Evolutionary conservation across 768 basidiomycete genomes (phyloP).

Genomic region (Auricularia auricula-judae): DNA sequence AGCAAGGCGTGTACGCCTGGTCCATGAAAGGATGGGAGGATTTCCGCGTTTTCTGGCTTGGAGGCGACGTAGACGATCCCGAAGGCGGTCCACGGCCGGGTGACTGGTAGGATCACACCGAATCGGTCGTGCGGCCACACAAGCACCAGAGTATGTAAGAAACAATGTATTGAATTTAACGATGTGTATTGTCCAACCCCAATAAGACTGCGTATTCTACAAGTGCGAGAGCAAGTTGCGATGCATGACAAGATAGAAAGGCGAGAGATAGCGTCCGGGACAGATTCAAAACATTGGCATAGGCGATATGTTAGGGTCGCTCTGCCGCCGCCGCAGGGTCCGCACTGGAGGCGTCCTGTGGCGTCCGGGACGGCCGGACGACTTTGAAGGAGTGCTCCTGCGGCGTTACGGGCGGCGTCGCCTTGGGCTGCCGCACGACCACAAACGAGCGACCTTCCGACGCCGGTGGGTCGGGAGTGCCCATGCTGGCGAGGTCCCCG

Average conservation of each 20-base stretch:
- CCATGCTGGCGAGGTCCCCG: constrained; percentile 27
- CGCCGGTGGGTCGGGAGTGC: constrained; percentile 18
- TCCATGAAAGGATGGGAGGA: constrained; percentile 60
- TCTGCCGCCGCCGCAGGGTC: constrained; percentile 15
- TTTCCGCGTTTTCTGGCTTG: constrained; percentile 77
- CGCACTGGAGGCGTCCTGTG: neutral
- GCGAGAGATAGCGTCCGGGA: neutral
- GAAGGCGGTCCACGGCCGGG: neutral
- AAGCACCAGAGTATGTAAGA: neutral
- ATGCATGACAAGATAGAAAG: neutral
- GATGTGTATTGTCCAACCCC: neutral
- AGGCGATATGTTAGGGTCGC: constrained; percentile 23
- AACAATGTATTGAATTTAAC: neutral
- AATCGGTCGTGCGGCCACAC: neutral
- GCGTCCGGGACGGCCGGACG: neutral
- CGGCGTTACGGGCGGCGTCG: constrained; percentile 15
- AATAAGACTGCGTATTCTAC: neutral
- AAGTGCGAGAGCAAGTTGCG: neutral
- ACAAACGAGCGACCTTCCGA: constrained; percentile 35
- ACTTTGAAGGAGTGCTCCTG: constrained; percentile 1
- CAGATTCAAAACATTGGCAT: constrained; percentile 10
- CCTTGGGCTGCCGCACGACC: constrained; percentile 45
- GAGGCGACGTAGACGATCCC: constrained; percentile 30
- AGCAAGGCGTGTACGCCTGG: constrained; percentile 73
- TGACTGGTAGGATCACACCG: neutral